Conservation (phyloP, 169 alveolate species). For the Plasmodium adleri region DNA sequence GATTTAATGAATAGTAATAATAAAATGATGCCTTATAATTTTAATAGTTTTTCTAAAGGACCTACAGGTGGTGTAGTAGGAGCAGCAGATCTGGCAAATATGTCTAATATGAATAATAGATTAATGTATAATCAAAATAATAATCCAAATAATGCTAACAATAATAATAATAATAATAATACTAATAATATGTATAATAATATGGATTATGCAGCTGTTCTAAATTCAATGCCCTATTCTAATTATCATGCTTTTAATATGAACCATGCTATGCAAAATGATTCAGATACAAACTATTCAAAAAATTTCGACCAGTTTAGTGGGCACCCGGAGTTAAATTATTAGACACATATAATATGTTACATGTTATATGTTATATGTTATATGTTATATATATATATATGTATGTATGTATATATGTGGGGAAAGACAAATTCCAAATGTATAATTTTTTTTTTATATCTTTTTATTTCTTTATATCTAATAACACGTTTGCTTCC, state of each 20-base stretch:
- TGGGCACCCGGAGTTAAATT: conserved; percentile 20
- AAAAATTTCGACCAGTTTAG: conserved; percentile 30
- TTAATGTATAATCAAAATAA: neutral
- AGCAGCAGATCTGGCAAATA: neutral
- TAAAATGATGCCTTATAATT: conserved; percentile 5
- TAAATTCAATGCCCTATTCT: conserved; percentile 8
- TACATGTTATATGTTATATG: too few relatives aligned
- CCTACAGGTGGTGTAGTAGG: too few relatives aligned
- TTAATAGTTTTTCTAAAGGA: neutral
- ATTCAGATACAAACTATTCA: conserved; percentile 26
- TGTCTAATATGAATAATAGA: neutral
- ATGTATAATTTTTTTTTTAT: too few relatives aligned
- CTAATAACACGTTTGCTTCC: too few relatives aligned
- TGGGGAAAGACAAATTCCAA: too few relatives aligned
- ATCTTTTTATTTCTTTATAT: too few relatives aligned
- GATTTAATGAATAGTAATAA: neutral
- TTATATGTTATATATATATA: too few relatives aligned
- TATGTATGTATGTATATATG: neutral
- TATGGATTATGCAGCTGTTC: conserved; percentile 14
- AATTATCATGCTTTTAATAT: conserved; percentile 33
- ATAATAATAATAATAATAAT: neutral
- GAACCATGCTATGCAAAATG: conserved; percentile 12
- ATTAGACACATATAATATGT: conserved; percentile 12
- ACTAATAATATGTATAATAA: conserved; percentile 7
- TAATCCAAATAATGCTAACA: neutral